Conservation (phyloP, 305 asterid genomes). For the Plantago lanceolata region DNA sequence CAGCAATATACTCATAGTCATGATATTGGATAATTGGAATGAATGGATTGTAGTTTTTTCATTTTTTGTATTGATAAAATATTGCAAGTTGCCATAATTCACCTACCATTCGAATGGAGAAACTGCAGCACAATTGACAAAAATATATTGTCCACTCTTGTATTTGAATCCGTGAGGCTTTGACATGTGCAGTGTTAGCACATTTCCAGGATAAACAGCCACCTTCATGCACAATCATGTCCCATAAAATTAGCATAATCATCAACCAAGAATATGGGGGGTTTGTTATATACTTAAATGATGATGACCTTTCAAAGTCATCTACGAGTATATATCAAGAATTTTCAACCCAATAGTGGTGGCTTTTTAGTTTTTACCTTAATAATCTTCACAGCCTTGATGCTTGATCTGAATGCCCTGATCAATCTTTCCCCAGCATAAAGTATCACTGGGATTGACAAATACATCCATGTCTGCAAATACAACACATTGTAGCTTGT, state of each 20-base stretch:
- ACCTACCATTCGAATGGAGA: slow-evolving; percentile 60
- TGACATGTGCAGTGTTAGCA: slow-evolving; percentile 54
- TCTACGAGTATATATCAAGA: neutral
- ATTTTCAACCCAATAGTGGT: neutral
- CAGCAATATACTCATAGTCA: too few species aligned
- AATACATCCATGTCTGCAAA: slow-evolving; percentile 62
- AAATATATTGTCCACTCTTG: slow-evolving; percentile 62
- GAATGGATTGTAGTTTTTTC: too few species aligned
- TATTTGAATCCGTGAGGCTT: slow-evolving; percentile 55
- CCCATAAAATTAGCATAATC: neutral
- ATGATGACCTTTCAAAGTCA: too few species aligned
- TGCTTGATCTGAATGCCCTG: slow-evolving; percentile 46
- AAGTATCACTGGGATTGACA: slow-evolving; percentile 47
- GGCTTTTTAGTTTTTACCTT: slow-evolving; percentile 32
- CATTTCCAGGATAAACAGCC: slow-evolving; percentile 58
- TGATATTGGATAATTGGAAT: neutral
- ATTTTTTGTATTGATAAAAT: too few species aligned
- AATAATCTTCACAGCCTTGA: slow-evolving; percentile 37
- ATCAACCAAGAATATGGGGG: neutral
- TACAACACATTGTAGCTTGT: neutral
- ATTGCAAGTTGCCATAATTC: neutral
- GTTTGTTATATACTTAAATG: too few species aligned
- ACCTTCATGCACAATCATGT: slow-evolving; percentile 31
- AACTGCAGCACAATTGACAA: slow-evolving; percentile 56
- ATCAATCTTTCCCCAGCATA: slow-evolving; percentile 53